Conservation (phyloP, 495 filamentous ascomycete species). For the Melanomma pulvis-pyrius region DNA sequence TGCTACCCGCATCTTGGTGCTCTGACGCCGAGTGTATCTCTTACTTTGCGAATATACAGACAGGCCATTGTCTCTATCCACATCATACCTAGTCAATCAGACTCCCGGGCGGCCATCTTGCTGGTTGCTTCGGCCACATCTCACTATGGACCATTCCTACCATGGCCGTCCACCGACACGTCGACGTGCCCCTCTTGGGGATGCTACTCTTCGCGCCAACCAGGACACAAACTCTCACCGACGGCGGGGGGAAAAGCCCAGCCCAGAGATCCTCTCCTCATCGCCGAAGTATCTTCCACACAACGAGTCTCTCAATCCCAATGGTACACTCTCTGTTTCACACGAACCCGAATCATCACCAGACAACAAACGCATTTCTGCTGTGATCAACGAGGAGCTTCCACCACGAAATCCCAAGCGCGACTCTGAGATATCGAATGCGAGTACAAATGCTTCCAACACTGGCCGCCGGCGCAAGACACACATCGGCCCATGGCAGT, state of each 20-base stretch:
- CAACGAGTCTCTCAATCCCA: constrained; percentile 33
- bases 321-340: constrained; percentile 34
- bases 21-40: constrained; percentile 18
- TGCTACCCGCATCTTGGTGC: constrained; percentile 19
- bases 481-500: constrained; percentile 84
- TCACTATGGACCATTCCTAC: constrained; percentile 16
- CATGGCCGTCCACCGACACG: constrained; percentile 22
- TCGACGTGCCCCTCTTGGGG: constrained; percentile 20
- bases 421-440: constrained; percentile 71
- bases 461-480: constrained; percentile 65
- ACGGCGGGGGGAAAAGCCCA: constrained; percentile 5
- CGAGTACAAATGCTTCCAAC: constrained; percentile 63
- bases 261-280: neutral
- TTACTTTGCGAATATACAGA: constrained; percentile 5
- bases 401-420: constrained; percentile 57
- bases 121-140: neutral
- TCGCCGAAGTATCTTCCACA: constrained; percentile 25
- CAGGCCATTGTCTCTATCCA: neutral
- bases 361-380: constrained; percentile 59
- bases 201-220: constrained; percentile 34
- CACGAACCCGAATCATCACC: constrained; percentile 46
- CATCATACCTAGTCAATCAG: constrained; percentile 5
- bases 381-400: constrained; percentile 55
- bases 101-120: neutral
- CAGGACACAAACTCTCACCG: constrained; percentile 14